These are phyloP conservation scores for Lactarius quietus DNA, from an alignment of 768 basidiomycete species.

Conservation along the genomic window DNA sequence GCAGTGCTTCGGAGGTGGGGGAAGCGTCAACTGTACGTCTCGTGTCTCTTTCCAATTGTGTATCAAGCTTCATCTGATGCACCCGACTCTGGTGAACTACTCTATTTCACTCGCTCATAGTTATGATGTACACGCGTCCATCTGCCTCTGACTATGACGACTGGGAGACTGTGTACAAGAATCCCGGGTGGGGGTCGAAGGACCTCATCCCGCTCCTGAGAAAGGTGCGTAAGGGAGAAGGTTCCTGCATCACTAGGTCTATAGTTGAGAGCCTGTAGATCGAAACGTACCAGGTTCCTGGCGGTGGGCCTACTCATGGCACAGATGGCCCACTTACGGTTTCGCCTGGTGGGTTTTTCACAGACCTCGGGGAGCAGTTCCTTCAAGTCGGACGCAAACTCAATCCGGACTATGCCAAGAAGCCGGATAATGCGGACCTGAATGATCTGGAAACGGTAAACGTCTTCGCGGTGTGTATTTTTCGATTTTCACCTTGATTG, in stretches of 20 bases:
- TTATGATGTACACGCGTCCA: conserved; percentile 53
- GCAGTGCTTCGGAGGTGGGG: conserved; percentile 58
- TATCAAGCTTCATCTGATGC: background rate
- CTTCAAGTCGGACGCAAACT: conserved; percentile 28
- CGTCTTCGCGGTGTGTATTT: conserved; percentile 27
- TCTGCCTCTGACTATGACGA: conserved; percentile 57
- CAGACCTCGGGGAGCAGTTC: conserved; percentile 30
- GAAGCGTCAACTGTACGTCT: conserved; percentile 52
- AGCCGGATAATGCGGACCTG: conserved; percentile 19
- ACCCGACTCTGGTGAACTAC: too few species aligned
- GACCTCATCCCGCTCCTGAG: conserved; percentile 54
- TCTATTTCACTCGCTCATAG: conserved; percentile 7
- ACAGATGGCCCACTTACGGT: conserved; percentile 42
- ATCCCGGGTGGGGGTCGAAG: conserved; percentile 58
- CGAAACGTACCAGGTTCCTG: conserved; percentile 38
- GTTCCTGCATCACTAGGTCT: background rate
- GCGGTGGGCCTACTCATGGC: conserved; percentile 40
- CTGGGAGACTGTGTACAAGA: conserved; percentile 49
- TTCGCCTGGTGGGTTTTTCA: conserved; percentile 31
- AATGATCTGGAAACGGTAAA: conserved; percentile 29
- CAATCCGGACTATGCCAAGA: conserved; percentile 25
- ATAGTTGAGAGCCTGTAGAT: conserved; percentile 26
- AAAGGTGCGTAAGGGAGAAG: conserved; percentile 39
- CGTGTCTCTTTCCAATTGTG: background rate
- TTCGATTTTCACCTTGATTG: too few species aligned